phyloP scores from a whole-genome alignment of 2,329 filamentous ascomycete species.

The Ciborinia camelliae region DNA sequence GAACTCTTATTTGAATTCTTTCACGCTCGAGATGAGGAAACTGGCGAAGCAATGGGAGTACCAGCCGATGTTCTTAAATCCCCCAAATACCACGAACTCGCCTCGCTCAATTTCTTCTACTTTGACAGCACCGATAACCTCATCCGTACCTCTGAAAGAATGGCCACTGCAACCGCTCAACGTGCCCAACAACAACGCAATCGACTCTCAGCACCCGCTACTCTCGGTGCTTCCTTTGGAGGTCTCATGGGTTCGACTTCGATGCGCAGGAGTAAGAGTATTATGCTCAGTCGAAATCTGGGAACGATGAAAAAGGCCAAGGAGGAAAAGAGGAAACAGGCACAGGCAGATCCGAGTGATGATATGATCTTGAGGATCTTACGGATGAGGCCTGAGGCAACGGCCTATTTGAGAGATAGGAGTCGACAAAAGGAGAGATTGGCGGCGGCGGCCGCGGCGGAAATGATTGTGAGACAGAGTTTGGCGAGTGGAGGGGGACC shows the following conservation, averaged over 20 bases:
- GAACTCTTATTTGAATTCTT: conserved; percentile 91
- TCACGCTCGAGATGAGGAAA: conserved; percentile 83
- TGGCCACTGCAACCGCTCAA: conserved; percentile 82
- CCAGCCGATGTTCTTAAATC: conserved; percentile 89
- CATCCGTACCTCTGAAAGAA: conserved; percentile 91
- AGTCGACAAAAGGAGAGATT: conserved; percentile 92
- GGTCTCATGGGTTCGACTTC: conserved; percentile 66
- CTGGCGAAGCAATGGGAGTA: conserved; percentile 79
- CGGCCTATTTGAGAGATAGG: conserved; percentile 81
- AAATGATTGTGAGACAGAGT: conserved; percentile 92
- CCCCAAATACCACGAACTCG: conserved; percentile 96
- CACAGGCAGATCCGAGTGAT: conserved; percentile 93
- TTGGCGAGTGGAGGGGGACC: conserved; percentile 54
- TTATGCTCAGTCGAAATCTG: conserved; percentile 91
- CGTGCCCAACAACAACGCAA: conserved; percentile 71
- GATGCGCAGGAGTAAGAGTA: conserved; percentile 67
- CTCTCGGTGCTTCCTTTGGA: conserved; percentile 50
- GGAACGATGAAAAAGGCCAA: conserved; percentile 96
- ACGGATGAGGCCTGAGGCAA: conserved; percentile 89
- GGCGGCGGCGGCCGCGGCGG: conserved; percentile 83
- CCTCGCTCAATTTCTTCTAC: conserved; percentile 98
- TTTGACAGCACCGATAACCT: conserved; percentile 88
- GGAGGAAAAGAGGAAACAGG: conserved; percentile 91
- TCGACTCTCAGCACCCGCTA: conserved; percentile 65
- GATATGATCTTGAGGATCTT: conserved; percentile 97